These are phyloP conservation scores for Phaseolus coccineus DNA, from an alignment of 331 rosid species.

Conservation along the genomic window DNA sequence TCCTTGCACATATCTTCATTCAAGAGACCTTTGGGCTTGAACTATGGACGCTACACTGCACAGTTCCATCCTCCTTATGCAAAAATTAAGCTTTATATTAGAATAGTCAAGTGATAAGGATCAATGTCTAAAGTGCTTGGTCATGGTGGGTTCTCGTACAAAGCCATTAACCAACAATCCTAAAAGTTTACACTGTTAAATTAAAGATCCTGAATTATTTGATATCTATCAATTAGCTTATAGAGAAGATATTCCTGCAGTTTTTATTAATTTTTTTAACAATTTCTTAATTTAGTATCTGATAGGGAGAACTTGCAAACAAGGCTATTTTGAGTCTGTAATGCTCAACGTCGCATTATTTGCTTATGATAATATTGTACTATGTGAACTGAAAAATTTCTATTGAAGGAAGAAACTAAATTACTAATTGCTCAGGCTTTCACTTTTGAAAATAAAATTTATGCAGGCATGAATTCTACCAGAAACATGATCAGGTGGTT, in stretches of 20 bases:
- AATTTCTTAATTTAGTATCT: not conserved
- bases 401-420: not conserved
- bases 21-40: not conserved
- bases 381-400: not conserved
- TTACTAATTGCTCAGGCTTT: not conserved
- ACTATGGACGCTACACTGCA: not conserved
- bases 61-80: not conserved
- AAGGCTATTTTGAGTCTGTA: not conserved
- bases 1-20: not conserved
- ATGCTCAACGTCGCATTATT: not conserved
- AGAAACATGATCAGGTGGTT: constrained; percentile 83
- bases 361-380: constrained; percentile 1
- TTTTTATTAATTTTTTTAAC: not conserved
- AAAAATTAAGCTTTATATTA: not conserved
- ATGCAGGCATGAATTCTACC: constrained; percentile 88
- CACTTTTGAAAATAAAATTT: constrained; percentile 19
- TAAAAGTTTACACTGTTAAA: not conserved
- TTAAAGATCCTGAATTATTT: not conserved
- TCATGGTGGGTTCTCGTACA: not conserved
- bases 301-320: not conserved
- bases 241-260: not conserved
- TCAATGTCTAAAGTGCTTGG: constrained; percentile 3
- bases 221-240: not conserved
- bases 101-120: not conserved
- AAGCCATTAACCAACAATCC: not conserved